These are phyloP conservation scores for Ophiocordyceps unilateralis DNA, from an alignment of 2,329 filamentous ascomycete genomes.

Conservation along the genomic window DNA sequence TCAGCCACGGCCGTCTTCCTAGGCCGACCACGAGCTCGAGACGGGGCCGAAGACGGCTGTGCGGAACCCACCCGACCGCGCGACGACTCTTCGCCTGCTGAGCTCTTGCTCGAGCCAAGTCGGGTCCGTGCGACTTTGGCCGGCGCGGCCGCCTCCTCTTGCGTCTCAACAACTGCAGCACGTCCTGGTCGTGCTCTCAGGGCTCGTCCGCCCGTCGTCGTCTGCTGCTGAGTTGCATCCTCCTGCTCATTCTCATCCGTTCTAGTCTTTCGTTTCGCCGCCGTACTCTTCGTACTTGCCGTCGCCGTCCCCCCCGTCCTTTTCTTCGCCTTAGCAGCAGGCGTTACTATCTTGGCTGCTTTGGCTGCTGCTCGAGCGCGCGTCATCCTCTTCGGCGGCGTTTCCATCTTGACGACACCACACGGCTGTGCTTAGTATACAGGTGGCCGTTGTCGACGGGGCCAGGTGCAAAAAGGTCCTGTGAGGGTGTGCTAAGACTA, in stretches of 20 bases:
- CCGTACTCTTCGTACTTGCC: constrained; percentile 15
- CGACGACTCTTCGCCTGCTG: constrained; percentile 6
- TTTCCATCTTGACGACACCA: constrained; percentile 24
- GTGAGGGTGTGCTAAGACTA: too few relatives aligned
- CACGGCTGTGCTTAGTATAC: neutral
- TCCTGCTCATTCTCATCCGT: constrained; percentile 34
- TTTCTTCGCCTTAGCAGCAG: constrained; percentile 26
- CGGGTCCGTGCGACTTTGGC: constrained; percentile 13
- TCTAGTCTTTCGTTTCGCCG: constrained; percentile 32
- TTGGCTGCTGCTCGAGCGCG: constrained; percentile 29
- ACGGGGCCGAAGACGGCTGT: constrained; percentile 13
- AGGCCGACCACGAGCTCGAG: constrained; percentile 23
- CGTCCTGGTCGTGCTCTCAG: constrained; percentile 28
- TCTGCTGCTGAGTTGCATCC: constrained; percentile 12
- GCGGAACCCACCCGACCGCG: neutral
- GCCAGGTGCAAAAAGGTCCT: too few relatives aligned
- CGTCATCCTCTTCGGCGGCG: constrained; percentile 42
- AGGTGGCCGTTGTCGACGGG: too few relatives aligned
- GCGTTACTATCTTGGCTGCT: constrained; percentile 26
- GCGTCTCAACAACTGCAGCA: constrained; percentile 11
- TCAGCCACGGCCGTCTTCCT: constrained; percentile 17
- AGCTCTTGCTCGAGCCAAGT: constrained; percentile 9
- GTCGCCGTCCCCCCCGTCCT: constrained; percentile 19
- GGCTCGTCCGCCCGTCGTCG: constrained; percentile 16
- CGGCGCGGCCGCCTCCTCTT: constrained; percentile 5